Evolutionary conservation across 2,329 filamentous ascomycete species (phyloP).

Genomic region (Fulvia fulva): DNA sequence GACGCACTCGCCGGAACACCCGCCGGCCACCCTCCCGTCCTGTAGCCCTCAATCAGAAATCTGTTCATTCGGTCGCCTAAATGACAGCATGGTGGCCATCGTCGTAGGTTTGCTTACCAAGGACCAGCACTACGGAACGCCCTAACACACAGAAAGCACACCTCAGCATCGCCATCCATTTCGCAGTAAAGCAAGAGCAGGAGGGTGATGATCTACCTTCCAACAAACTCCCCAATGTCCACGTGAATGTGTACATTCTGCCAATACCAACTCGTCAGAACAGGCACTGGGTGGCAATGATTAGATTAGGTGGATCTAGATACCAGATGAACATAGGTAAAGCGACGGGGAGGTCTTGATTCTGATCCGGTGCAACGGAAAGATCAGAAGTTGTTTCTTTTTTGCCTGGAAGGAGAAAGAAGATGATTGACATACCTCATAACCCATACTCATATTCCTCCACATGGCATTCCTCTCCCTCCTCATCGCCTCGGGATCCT

Average conservation of each 20-base stretch:
- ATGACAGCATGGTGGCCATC: neutral
- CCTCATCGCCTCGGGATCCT: conserved; percentile 9
- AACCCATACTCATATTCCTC: conserved; percentile 14
- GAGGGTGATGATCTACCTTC: conserved; percentile 5
- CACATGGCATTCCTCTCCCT: conserved; percentile 13
- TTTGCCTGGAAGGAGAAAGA: neutral
- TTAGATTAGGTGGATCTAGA: neutral
- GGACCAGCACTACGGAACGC: conserved; percentile 3
- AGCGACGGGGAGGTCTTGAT: neutral
- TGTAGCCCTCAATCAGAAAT: neutral
- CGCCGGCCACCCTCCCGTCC: neutral
- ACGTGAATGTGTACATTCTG: conserved; percentile 7
- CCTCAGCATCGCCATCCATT: conserved; percentile 1
- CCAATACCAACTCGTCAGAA: neutral
- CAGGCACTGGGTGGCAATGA: neutral
- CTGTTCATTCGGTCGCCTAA: neutral
- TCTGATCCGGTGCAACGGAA: neutral
- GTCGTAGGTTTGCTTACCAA: conserved; percentile 5
- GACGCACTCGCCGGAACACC: neutral
- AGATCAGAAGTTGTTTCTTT: neutral
- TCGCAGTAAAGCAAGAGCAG: neutral
- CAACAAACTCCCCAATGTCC: conserved; percentile 9
- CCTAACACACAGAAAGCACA: neutral
- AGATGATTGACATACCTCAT: conserved; percentile 4
- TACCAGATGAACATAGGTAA: conserved; percentile 1